Evolutionary conservation across 768 basidiomycete genomes (phyloP).

Genomic region (Roridomyces roridus): DNA sequence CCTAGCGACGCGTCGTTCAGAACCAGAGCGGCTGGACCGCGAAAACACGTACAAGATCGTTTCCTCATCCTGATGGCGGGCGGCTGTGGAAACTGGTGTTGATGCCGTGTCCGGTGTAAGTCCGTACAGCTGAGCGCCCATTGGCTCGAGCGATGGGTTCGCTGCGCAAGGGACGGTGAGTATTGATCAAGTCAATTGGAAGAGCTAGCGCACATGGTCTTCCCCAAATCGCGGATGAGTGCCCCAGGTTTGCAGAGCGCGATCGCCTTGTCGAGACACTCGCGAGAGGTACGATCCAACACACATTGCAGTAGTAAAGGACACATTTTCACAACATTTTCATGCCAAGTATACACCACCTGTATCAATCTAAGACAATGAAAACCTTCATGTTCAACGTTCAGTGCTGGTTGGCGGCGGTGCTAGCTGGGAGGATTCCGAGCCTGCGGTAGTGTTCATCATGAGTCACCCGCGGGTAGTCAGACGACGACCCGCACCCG

Average conservation of each 20-base stretch:
- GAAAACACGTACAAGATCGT: constrained; percentile 79
- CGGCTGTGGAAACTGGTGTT: constrained; percentile 84
- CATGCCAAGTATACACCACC: too few species aligned
- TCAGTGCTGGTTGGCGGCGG: too few species aligned
- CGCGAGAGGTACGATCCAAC: constrained; percentile 74
- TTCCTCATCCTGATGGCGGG: constrained; percentile 98
- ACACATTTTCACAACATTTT: too few species aligned
- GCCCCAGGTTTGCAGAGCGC: constrained; percentile 93
- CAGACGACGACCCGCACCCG: too few species aligned
- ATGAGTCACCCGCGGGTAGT: too few species aligned
- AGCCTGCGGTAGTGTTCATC: too few species aligned
- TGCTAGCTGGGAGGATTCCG: too few species aligned
- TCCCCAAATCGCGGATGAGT: constrained; percentile 87
- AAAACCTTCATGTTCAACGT: too few species aligned
- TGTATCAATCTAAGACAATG: too few species aligned
- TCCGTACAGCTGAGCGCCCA: constrained; percentile 87
- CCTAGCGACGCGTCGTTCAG: constrained; percentile 44
- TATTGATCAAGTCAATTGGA: not conserved
- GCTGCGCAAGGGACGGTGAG: constrained; percentile 39
- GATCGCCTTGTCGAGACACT: constrained; percentile 89
- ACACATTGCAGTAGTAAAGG: too few species aligned
- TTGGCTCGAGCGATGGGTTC: constrained; percentile 86
- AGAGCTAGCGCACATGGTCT: constrained; percentile 69
- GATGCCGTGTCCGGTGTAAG: constrained; percentile 92
- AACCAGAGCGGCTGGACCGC: not conserved